phyloP scores from a whole-genome alignment of 495 filamentous ascomycete genomes.

The Penicillium angulare region DNA sequence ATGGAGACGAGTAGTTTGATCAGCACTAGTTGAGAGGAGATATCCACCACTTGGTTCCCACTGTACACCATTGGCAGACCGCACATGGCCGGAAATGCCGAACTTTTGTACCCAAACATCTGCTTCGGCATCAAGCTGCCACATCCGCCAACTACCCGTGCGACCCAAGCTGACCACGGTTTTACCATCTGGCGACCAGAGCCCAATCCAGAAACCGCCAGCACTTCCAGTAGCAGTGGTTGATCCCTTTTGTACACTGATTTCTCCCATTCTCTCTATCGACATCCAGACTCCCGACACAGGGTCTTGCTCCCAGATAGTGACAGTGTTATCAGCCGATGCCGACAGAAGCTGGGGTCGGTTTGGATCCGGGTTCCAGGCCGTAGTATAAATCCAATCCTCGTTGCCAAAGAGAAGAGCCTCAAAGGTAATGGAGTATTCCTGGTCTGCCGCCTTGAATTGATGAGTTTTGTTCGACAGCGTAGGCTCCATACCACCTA shows the following conservation, averaged over 20 bases:
- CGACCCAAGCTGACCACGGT: conserved; percentile 78
- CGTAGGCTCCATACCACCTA: conserved; percentile 57
- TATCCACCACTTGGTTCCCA: conserved; percentile 86
- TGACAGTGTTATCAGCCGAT: conserved; percentile 92
- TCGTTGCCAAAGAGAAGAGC: conserved; percentile 94
- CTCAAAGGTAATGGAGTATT: conserved; percentile 86
- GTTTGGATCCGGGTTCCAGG: conserved; percentile 61
- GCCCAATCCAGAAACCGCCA: conserved; percentile 92
- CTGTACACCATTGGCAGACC: conserved; percentile 71
- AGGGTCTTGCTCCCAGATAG: conserved; percentile 84
- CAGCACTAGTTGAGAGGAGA: conserved; percentile 81
- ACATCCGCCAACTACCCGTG: conserved; percentile 90
- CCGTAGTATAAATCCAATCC: conserved; percentile 92
- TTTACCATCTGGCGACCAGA: conserved; percentile 81
- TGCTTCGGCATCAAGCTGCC: conserved; percentile 56
- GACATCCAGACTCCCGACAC: conserved; percentile 88
- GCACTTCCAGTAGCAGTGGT: conserved; percentile 94
- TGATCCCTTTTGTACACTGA: conserved; percentile 88
- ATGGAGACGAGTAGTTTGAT: conserved; percentile 93
- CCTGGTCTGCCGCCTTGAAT: conserved; percentile 54
- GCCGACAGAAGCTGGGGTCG: conserved; percentile 78
- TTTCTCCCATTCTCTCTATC: conserved; percentile 80
- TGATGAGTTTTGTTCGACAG: conserved; percentile 87
- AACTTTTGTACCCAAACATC: conserved; percentile 72
- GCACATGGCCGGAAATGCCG: conserved; percentile 81